Percentiles rank a stretch among this genome's conserved stretches.
Conservation (phyloP, 2,329 filamentous ascomycete species). For the Aspergillus sp. region DNA sequence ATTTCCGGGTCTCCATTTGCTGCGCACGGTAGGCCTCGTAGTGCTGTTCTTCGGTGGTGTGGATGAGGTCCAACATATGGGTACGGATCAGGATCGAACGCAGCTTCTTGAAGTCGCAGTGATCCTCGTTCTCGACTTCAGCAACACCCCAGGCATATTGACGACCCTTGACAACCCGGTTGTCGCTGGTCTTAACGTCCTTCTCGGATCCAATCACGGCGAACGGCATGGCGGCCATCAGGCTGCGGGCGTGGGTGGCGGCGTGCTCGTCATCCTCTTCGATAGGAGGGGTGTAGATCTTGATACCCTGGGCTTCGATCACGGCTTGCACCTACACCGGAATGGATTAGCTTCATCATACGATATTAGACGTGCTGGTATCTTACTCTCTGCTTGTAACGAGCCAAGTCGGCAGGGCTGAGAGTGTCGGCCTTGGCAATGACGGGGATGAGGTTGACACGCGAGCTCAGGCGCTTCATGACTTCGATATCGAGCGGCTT, state of each 20-base stretch:
- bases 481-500: slow-evolving; percentile 99
- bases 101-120: slow-evolving; percentile 99
- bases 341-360: not conserved
- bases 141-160: slow-evolving; percentile 99
- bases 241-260: slow-evolving; percentile 86
- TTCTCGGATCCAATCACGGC: slow-evolving; percentile 99
- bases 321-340: slow-evolving; percentile 76
- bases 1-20: slow-evolving; percentile 99
- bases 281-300: slow-evolving; percentile 96
- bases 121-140: slow-evolving; percentile 99
- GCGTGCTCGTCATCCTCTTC: slow-evolving; percentile 98
- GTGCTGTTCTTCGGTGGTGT: slow-evolving; percentile 98
- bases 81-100: slow-evolving; percentile 98
- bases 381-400: slow-evolving; percentile 91
- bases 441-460: slow-evolving; percentile 97
- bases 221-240: slow-evolving; percentile 98
- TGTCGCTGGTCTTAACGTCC: slow-evolving; percentile 94
- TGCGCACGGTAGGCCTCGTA: slow-evolving; percentile 99
- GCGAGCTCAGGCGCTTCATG: slow-evolving; percentile 98
- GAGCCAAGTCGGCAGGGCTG: slow-evolving; percentile 84
- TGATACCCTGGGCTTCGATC: slow-evolving; percentile 97
- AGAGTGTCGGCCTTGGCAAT: slow-evolving; percentile 98
- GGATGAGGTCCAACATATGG: slow-evolving; percentile 99
- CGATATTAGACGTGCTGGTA: not conserved
- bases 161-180: slow-evolving; percentile 95